Base-by-base conservation (phyloP, 108 stramenopile genomes). In the Seminavis robusta region DNA sequence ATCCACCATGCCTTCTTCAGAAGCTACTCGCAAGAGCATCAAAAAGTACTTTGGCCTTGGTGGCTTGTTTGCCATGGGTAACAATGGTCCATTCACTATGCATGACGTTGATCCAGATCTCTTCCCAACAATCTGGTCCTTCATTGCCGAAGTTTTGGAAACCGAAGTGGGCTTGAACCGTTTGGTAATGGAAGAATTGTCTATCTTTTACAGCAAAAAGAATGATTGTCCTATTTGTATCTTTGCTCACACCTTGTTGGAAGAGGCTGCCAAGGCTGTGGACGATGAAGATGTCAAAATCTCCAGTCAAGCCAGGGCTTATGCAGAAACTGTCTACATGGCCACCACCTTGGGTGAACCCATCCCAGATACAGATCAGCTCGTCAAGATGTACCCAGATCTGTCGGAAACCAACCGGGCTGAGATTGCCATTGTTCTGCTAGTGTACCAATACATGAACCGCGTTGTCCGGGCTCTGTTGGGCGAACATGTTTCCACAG, bases 201-300 rank as follows among this genome's bases (percentile, higher is more conserved):
- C 47, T 26, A n/a, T 27, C 6, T 9, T 48, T 3, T 21, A 26
- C 24, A 48, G 47, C 47, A 48, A 48, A 26, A 48, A 48, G 47
- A 48, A 48, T 9, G 47, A 48, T 27, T 48, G 47, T 24, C 47
- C 19, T n/a, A 26, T 48, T 48, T 48, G 47, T 9, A 15, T 48
- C 47, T 26, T 9, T 3, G 47, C 47, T 3, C 47, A 48, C 26
- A 19, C n/a, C 26, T 26, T 48, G 47, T n/a, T 48, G 21, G 47
- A 24, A 4, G 20, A 48, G 27, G 47, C 47, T 24, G 26, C 19
- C 20, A 21, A 15, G n/a, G 23, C 23, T 27, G 19, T 27, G 9
- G 47, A 48, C 23, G 25, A 48, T 27, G 47, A 21, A 2, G n/a
- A 26, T 24, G 10, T 48, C 21, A n/a, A n/a, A n/a, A n/a, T n/a